Evolutionary conservation across 2,329 filamentous ascomycete genomes (phyloP).

Genomic region (Chaetomiaceae sp.): DNA sequence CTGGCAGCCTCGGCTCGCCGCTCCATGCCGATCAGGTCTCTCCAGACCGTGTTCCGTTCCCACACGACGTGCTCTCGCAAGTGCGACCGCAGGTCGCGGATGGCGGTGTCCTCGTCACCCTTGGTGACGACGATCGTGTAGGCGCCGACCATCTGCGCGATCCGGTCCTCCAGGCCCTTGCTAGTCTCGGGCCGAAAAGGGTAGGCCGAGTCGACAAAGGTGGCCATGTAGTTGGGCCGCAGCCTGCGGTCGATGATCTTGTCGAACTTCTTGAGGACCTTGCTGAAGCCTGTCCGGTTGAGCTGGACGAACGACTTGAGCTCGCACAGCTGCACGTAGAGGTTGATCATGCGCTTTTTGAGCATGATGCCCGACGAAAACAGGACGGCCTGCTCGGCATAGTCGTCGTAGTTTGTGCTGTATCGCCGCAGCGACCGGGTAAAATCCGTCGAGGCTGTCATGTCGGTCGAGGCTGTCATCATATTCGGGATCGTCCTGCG

Average conservation of each 20-base stretch:
- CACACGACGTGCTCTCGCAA: constrained; percentile 95
- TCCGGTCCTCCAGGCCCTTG: constrained; percentile 62
- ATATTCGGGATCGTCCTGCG: constrained; percentile 34
- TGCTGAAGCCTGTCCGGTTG: constrained; percentile 93
- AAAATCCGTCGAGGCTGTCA: constrained; percentile 58
- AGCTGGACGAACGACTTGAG: constrained; percentile 93
- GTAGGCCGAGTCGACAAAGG: constrained; percentile 69
- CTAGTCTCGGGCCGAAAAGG: constrained; percentile 73
- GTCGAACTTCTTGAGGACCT: constrained; percentile 97
- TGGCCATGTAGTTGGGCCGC: constrained; percentile 68
- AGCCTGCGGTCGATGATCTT: constrained; percentile 84
- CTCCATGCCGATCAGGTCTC: constrained; percentile 98
- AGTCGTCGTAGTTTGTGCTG: constrained; percentile 69
- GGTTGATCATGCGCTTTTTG: constrained; percentile 81
- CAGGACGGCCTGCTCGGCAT: constrained; percentile 65
- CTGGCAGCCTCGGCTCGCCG: constrained; percentile 90
- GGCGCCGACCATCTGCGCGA: constrained; percentile 66
- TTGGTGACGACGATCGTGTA: constrained; percentile 80
- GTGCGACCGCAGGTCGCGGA: constrained; percentile 81
- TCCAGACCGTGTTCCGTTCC: constrained; percentile 98
- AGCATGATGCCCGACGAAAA: constrained; percentile 70
- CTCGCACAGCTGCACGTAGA: constrained; percentile 91
- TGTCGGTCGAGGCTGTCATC: constrained; percentile 42
- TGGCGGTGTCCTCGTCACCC: constrained; percentile 70
- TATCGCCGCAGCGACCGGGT: constrained; percentile 42